Percentiles rank a stretch among this genome's conserved stretches.
Conservation (phyloP, 1,284 basidiomycete species). For the Puccinia horiana region DNA sequence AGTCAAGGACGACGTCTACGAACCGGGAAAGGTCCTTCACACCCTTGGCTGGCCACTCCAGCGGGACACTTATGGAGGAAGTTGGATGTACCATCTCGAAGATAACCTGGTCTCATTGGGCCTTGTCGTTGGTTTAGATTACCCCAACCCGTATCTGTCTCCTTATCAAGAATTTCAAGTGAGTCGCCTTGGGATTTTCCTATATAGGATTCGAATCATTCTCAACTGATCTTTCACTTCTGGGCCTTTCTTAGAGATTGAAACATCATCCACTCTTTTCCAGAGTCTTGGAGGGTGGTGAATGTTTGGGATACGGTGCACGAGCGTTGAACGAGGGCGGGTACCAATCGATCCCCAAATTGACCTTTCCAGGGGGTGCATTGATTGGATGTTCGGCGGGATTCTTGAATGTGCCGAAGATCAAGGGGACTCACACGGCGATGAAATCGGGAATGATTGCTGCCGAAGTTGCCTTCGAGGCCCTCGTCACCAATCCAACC, state of each 20-base stretch:
- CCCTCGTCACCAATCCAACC: constrained; percentile 54
- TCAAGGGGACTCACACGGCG: constrained; percentile 99
- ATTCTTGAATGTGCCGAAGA: constrained; percentile 95
- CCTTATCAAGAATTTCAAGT: constrained; percentile 93
- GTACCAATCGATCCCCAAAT: constrained; percentile 84
- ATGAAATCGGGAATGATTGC: constrained; percentile 99
- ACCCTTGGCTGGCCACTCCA: constrained; percentile 92
- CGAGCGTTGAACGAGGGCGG: constrained; percentile 92
- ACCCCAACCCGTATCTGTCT: constrained; percentile 87
- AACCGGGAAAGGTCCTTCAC: constrained; percentile 84
- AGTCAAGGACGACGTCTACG: constrained; percentile 73
- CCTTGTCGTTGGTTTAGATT: constrained; percentile 90
- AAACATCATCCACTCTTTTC: constrained; percentile 95
- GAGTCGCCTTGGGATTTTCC: constrained; percentile 53
- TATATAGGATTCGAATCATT: not conserved
- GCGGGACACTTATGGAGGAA: constrained; percentile 84
- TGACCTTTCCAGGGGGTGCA: constrained; percentile 93
- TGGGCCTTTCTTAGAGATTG: constrained; percentile 69
- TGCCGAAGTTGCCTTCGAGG: constrained; percentile 66
- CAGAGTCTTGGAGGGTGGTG: constrained; percentile 73
- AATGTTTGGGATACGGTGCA: constrained; percentile 85
- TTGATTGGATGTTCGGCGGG: constrained; percentile 91
- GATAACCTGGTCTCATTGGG: constrained; percentile 88
- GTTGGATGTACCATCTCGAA: constrained; percentile 94
- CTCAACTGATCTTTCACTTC: not conserved